Base-by-base conservation (phyloP, 805 yeast species). In the Saccharomycopsis sp. region DNA sequence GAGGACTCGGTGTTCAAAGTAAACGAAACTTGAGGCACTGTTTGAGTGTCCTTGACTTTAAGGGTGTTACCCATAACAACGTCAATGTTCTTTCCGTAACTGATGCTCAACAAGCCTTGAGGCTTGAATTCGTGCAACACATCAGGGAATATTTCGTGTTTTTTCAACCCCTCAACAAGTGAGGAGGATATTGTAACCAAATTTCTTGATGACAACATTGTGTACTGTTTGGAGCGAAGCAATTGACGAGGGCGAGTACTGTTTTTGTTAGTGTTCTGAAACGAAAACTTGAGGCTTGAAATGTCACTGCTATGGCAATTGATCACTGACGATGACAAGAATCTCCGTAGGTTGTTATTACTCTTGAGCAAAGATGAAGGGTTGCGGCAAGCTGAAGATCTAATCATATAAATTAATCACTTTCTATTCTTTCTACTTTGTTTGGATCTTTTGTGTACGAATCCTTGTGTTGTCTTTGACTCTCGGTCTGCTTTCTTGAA, bases 31-130 rank as follows among this genome's bases (percentile, higher is more conserved):
- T 70, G 64, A 40, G 97, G 97, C 51, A 64, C 66, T n/a, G 70
- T 64, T 71, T 87, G 95, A 24, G 97, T 84, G 51, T 83, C 86
- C 2, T 73, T 77, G 4, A 81, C 84, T 48, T 75, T 69, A 57
- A 91, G 74, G 1, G 84, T 79, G 71, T 91, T 89, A 18, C 97
- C 97, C 75, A 89, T 72, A 0, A 91, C 80, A 37, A 89, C 97
- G 57, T 82, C 87, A 60, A 71, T 71, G 37, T 71, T 73, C 21
- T 72, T 70, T n/a, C 82, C 82, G 69, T 84, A 88, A 51, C 83
- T 80, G 61, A 85, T 83, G 58, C 86, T 80, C 57, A 88, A 73
- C 59, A 86, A 53, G 1, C 72, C 73, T 46, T 60, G 59, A 21
- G 72, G 71, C 23, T 63, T 59, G 55, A 69, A 69, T 1, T 54